Evolutionary conservation across 192 early-diverging fungal species (phyloP).

Genomic region (Dimargaris cristalligena): DNA sequence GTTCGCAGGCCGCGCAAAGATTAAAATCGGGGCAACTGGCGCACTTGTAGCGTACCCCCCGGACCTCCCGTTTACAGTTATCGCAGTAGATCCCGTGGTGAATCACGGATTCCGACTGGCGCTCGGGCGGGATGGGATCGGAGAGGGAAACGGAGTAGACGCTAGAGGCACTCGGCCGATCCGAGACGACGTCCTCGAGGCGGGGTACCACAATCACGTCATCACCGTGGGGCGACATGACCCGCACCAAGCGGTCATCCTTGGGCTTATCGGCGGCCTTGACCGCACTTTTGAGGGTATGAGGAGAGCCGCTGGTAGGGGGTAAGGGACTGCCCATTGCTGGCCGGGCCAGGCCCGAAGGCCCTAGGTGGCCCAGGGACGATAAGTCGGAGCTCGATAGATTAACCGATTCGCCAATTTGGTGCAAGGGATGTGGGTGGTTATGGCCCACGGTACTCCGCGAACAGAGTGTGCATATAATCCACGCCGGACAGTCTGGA

Average conservation of each 20-base stretch:
- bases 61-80: slow-evolving; percentile 65
- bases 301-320: too few species aligned
- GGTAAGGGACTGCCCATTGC: too few species aligned
- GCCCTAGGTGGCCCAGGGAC: too few species aligned
- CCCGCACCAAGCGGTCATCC: neutral
- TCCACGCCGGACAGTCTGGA: neutral
- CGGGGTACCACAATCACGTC: neutral
- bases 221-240: neutral
- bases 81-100: slow-evolving; percentile 83
- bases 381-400: too few species aligned
- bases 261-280: neutral
- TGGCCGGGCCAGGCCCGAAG: too few species aligned
- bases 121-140: neutral
- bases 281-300: neutral
- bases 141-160: neutral
- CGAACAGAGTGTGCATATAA: neutral
- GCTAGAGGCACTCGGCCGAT: neutral
- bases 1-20: slow-evolving; percentile 83
- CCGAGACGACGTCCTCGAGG: neutral
- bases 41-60: slow-evolving; percentile 84
- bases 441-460: too few species aligned
- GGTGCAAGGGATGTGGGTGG: too few species aligned
- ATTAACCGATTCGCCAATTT: too few species aligned
- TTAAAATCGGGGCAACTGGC: slow-evolving; percentile 86
- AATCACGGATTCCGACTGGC: slow-evolving; percentile 20